These are phyloP conservation scores for Paracorniculantispora psalliotae DNA, from an alignment of 2,329 filamentous ascomycete species.

Conservation along the genomic window DNA sequence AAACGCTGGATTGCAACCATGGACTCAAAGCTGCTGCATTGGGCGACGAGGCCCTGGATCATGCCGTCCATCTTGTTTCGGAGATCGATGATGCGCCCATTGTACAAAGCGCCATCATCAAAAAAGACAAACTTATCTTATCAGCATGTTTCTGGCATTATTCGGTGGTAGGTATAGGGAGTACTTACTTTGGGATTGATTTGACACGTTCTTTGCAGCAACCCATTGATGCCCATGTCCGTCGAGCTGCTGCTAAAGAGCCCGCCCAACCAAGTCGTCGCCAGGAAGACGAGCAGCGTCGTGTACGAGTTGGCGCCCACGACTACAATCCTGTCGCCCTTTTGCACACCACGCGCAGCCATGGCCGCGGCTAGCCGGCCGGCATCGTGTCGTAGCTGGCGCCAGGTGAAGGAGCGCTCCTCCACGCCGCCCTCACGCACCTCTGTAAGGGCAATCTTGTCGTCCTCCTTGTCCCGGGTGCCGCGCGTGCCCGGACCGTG, in stretches of 20 bases:
- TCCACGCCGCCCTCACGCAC: slow-evolving; percentile 61
- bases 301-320: slow-evolving; percentile 72
- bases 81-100: slow-evolving; percentile 69
- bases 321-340: slow-evolving; percentile 70
- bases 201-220: slow-evolving; percentile 70
- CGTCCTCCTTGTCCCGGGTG: slow-evolving; percentile 63
- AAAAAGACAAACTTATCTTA: slow-evolving; percentile 63
- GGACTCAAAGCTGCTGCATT: slow-evolving; percentile 55
- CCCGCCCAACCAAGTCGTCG: slow-evolving; percentile 64
- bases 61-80: slow-evolving; percentile 68
- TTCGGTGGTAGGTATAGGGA: background rate
- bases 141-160: no score
- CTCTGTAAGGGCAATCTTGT: slow-evolving; percentile 65
- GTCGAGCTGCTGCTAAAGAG: slow-evolving; percentile 74
- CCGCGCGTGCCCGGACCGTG: slow-evolving; percentile 40
- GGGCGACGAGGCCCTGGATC: slow-evolving; percentile 56
- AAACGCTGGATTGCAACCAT: slow-evolving; percentile 66
- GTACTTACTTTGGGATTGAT: slow-evolving; percentile 60
- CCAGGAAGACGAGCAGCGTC: slow-evolving; percentile 67
- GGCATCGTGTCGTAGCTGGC: slow-evolving; percentile 55
- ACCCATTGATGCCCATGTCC: slow-evolving; percentile 76
- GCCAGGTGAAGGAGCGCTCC: slow-evolving; percentile 59
- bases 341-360: slow-evolving; percentile 57
- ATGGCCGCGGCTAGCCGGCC: slow-evolving; percentile 61
- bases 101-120: slow-evolving; percentile 75